phyloP scores from a whole-genome alignment of 1,284 basidiomycete species.

The Irpex rosettiformis region DNA sequence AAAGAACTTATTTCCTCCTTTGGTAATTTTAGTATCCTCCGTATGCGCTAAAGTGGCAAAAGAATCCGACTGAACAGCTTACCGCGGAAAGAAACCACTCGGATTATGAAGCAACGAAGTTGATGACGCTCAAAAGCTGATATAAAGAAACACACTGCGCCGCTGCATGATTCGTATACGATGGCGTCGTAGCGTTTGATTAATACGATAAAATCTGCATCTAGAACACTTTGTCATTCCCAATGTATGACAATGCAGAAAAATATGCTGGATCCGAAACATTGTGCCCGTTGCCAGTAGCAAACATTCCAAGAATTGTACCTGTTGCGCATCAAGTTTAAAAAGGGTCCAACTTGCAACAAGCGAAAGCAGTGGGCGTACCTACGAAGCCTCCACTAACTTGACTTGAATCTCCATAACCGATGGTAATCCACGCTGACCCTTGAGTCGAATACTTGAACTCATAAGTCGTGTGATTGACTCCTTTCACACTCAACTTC shows the following conservation, averaged over 20 bases:
- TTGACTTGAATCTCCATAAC: conserved; percentile 7
- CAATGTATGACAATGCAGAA: not conserved
- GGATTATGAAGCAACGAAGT: too few species aligned
- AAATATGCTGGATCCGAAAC: conserved; percentile 9
- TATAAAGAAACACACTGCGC: too few species aligned
- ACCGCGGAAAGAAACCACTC: too few species aligned
- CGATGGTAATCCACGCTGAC: conserved; percentile 6
- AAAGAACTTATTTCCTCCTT: not conserved
- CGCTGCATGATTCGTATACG: too few species aligned
- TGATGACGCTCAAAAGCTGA: too few species aligned
- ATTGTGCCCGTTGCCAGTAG: conserved; percentile 10
- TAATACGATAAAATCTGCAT: too few species aligned
- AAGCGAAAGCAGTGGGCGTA: not conserved
- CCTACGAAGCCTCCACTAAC: conserved; percentile 12
- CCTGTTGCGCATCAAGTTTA: not conserved
- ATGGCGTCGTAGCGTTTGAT: too few species aligned
- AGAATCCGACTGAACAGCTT: too few species aligned
- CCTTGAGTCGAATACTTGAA: not conserved
- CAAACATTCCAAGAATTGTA: conserved; percentile 9
- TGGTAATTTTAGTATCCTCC: not conserved
- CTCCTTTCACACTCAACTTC: conserved; percentile 6
- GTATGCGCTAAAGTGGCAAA: not conserved
- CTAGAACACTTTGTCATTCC: not conserved
- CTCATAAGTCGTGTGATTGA: conserved; percentile 8
- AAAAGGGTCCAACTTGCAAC: not conserved